Evolutionary conservation across 768 basidiomycete genomes (phyloP).

Genomic region (Hygrophoropsis aurantiaca): DNA sequence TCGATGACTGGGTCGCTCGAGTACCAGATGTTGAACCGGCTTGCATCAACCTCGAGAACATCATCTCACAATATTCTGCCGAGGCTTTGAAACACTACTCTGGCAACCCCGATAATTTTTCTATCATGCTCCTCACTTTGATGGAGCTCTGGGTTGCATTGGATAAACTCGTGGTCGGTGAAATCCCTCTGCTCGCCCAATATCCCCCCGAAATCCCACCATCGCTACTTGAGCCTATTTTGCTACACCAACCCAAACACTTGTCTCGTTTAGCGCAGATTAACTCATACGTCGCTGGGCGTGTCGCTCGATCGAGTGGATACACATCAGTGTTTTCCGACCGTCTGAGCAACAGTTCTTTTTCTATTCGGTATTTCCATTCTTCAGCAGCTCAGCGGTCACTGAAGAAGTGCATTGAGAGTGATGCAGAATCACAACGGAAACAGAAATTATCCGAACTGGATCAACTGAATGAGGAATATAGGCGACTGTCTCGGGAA

Average conservation of each 20-base stretch:
- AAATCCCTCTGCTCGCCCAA: conserved; percentile 25
- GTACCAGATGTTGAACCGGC: conserved; percentile 1
- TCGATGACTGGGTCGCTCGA: conserved; percentile 34
- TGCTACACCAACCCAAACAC: conserved; percentile 25
- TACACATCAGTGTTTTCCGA: conserved; percentile 35
- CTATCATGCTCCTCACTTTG: conserved; percentile 41
- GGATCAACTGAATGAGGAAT: conserved; percentile 11
- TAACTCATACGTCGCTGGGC: conserved; percentile 30
- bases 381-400: conserved; percentile 17
- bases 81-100: conserved; percentile 25
- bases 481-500: conserved; percentile 16
- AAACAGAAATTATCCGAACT: conserved; percentile 30
- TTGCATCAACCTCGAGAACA: conserved; percentile 18
- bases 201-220: conserved; percentile 34
- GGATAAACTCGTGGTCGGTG: conserved; percentile 21
- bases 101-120: conserved; percentile 36
- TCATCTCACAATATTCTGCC: conserved; percentile 26
- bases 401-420: conserved; percentile 31
- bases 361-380: conserved; percentile 38
- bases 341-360: conserved; percentile 11
- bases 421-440: conserved; percentile 17
- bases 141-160: conserved; percentile 41
- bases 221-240: conserved; percentile 21
- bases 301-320: conserved; percentile 19
- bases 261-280: conserved; percentile 28